Evolutionary conservation across 2,329 filamentous ascomycete species (phyloP).

Genomic region (Seiridium cupressi): DNA sequence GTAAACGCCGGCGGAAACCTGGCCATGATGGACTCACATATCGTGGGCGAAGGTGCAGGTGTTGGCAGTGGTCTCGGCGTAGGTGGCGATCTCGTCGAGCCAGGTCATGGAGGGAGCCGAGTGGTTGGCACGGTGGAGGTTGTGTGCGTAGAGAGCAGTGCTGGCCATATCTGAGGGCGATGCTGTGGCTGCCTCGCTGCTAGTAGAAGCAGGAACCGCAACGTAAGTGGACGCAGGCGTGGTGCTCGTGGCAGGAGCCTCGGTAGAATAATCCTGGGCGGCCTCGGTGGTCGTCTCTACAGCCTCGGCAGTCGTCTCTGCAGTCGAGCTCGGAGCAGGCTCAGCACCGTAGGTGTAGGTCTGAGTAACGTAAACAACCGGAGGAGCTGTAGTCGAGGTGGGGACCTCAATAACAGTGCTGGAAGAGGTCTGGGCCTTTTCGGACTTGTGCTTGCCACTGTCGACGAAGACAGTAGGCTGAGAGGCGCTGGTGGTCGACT

Average conservation of each 20-base stretch:
- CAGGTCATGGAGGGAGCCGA: conserved; percentile 64
- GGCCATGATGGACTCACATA: conserved; percentile 52
- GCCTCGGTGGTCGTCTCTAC: conserved; percentile 9
- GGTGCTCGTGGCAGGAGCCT: background rate
- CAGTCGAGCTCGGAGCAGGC: background rate
- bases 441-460: conserved; percentile 12
- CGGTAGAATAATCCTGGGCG: background rate
- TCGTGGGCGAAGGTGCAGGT: conserved; percentile 74
- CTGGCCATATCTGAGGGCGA: conserved; percentile 32
- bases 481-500: conserved; percentile 9
- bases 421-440: background rate
- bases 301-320: background rate
- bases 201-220: conserved; percentile 1
- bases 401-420: background rate
- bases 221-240: conserved; percentile 5
- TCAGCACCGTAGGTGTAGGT: background rate
- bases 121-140: conserved; percentile 83
- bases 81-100: conserved; percentile 61
- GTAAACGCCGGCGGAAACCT: no score
- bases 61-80: conserved; percentile 62
- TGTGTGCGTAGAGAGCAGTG: conserved; percentile 70
- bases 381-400: conserved; percentile 11
- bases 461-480: conserved; percentile 10
- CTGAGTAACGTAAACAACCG: conserved; percentile 1
- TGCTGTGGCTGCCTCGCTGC: conserved; percentile 8